Percentiles rank a stretch among this genome's conserved stretches.
Evolutionary conservation across 306 rosid species (phyloP).

Genomic region (Comarum palustre): DNA sequence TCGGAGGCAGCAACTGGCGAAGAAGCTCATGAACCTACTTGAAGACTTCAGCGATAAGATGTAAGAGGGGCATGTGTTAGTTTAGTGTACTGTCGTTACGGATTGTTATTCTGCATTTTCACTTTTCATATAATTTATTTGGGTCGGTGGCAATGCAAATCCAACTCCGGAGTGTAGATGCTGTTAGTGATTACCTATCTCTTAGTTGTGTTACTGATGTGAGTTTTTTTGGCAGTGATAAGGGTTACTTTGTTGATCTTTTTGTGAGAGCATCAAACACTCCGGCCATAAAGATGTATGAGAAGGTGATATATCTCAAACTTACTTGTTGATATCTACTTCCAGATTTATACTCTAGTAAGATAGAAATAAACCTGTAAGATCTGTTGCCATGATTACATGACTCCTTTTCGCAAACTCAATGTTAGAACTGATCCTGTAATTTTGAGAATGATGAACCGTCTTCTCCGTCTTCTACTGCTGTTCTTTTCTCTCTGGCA

Average conservation of each 20-base stretch:
- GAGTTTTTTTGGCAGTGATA: constrained; percentile 56
- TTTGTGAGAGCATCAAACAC: constrained; percentile 96
- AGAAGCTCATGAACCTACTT: constrained; percentile 89
- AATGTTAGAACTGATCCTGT: background rate
- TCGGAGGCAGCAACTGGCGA: constrained; percentile 93
- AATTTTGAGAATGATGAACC: background rate
- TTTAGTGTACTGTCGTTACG: background rate
- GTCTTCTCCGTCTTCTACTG: background rate
- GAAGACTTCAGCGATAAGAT: constrained; percentile 89
- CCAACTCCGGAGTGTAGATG: background rate
- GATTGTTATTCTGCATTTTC: background rate
- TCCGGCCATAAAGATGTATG: constrained; percentile 97
- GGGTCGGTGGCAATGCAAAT: background rate
- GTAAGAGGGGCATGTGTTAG: constrained; percentile 36
- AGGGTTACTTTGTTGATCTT: constrained; percentile 91
- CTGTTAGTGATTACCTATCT: background rate
- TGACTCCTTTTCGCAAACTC: background rate
- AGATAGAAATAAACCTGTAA: background rate
- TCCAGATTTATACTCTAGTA: background rate
- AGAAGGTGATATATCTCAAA: constrained; percentile 56
- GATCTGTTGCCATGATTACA: background rate
- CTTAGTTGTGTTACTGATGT: background rate
- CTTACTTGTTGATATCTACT: background rate
- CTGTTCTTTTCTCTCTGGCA: background rate
- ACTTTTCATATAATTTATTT: background rate